Percentiles rank a stretch among this genome's conserved stretches.
These are phyloP conservation scores for Balakata baccata DNA, from an alignment of 345 rosid genomes.

Conservation along the genomic window DNA sequence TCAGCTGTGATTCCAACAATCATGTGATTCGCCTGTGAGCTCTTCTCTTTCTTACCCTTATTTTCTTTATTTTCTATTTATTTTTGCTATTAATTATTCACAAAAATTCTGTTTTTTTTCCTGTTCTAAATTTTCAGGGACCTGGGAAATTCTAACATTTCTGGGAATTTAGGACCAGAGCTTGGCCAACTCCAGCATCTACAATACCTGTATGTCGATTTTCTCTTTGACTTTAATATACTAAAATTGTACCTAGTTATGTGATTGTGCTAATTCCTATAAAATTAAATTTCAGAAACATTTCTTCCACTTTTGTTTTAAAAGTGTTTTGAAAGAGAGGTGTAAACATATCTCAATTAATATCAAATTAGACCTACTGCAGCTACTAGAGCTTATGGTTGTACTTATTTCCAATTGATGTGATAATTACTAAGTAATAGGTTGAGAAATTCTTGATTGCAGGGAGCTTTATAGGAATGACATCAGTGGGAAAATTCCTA, in stretches of 20 bases:
- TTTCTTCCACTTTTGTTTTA: neutral
- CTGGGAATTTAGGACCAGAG: constrained; percentile 68
- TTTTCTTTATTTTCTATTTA: neutral
- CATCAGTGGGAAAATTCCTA: constrained; percentile 47
- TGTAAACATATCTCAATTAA: neutral
- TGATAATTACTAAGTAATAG: too few species aligned
- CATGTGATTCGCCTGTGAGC: constrained; percentile 63
- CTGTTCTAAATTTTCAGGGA: constrained; percentile 41
- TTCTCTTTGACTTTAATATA: neutral
- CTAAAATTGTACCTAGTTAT: neutral
- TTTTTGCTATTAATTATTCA: neutral
- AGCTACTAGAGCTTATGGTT: neutral
- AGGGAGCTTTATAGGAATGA: constrained; percentile 65
- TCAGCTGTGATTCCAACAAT: constrained; percentile 61
- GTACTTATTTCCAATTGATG: neutral
- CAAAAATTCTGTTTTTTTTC: neutral
- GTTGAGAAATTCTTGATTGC: constrained; percentile 24
- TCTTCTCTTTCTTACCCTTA: neutral
- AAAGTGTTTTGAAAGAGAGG: neutral
- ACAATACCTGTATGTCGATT: constrained; percentile 48
- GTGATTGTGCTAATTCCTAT: neutral
- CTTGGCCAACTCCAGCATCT: constrained; percentile 64
- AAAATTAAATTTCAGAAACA: neutral
- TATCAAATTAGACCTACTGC: neutral
- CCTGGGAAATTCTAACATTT: constrained; percentile 61